Percentiles rank a stretch among this genome's conserved stretches.
phyloP scores from a whole-genome alignment of 176 grass and related monocot genomes.

The Aegilops speltoides region DNA sequence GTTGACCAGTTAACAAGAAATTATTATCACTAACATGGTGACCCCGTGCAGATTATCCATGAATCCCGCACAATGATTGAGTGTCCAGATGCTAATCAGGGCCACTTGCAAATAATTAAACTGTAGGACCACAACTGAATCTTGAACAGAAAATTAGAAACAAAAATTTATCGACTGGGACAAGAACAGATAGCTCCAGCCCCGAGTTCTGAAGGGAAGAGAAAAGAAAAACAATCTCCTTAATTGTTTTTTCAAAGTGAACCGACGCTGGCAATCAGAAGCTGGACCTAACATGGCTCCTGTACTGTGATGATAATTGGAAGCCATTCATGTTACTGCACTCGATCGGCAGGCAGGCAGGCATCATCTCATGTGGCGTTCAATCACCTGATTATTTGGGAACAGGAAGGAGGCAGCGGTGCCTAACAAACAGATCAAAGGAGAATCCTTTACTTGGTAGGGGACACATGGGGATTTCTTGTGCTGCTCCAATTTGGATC shows the following conservation, averaged over 20 bases:
- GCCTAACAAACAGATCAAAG: slow-evolving; percentile 16
- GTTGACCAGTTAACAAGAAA: neutral
- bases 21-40: neutral
- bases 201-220: neutral
- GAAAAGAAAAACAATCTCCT: neutral
- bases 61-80: neutral
- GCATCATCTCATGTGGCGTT: neutral
- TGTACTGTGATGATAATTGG: slow-evolving; percentile 6
- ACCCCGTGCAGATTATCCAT: neutral
- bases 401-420: neutral
- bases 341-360: neutral
- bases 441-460: neutral
- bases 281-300: neutral
- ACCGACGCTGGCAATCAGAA: slow-evolving; percentile 2
- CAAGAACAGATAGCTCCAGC: neutral
- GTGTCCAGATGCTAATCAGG: neutral
- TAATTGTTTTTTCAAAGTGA: neutral
- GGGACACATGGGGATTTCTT: neutral
- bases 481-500: neutral
- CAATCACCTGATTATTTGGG: slow-evolving; percentile 21
- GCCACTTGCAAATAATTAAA: neutral
- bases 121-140: neutral
- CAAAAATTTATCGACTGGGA: neutral
- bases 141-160: neutral
- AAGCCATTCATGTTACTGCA: slow-evolving; percentile 20